A percentile compares a stretch with the other conserved stretches of the same genome.
These are phyloP conservation scores for Calonectria honghensis DNA, from an alignment of 2,329 filamentous ascomycete species.

Conservation along the genomic window DNA sequence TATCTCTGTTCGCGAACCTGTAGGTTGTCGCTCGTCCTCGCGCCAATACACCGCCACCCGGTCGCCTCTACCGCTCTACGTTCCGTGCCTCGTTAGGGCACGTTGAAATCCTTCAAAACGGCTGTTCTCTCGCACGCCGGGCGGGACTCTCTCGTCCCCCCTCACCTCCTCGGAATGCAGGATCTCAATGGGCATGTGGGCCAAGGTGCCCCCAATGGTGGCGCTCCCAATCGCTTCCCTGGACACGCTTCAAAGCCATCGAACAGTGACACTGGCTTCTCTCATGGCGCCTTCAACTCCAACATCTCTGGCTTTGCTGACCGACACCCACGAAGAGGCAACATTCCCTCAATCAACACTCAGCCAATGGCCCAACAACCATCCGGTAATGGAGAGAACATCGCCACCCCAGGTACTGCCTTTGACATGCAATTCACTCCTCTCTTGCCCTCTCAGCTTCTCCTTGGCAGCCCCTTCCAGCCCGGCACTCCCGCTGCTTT, in stretches of 20 bases:
- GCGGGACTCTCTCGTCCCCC: slow-evolving; percentile 91
- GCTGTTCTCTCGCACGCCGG: slow-evolving; percentile 85
- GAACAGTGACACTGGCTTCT: slow-evolving; percentile 91
- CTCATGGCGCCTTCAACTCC: slow-evolving; percentile 92
- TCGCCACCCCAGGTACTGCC: slow-evolving; percentile 89
- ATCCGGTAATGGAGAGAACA: slow-evolving; percentile 77
- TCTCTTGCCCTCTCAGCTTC: slow-evolving; percentile 92
- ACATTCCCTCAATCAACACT: slow-evolving; percentile 96
- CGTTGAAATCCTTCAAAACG: slow-evolving; percentile 82
- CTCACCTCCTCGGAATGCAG: slow-evolving; percentile 94
- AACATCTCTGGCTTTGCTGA: slow-evolving; percentile 91
- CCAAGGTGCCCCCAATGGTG: slow-evolving; percentile 57
- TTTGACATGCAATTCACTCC: slow-evolving; percentile 99
- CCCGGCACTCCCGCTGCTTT: slow-evolving; percentile 94
- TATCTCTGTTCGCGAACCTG: slow-evolving; percentile 11
- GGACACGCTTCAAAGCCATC: slow-evolving; percentile 87
- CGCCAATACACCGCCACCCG: slow-evolving; percentile 40
- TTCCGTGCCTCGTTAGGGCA: slow-evolving; percentile 62
- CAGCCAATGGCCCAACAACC: slow-evolving; percentile 73
- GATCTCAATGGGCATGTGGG: slow-evolving; percentile 81
- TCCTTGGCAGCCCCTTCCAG: slow-evolving; percentile 97
- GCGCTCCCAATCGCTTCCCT: slow-evolving; percentile 76
- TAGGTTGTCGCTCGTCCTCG: slow-evolving; percentile 41
- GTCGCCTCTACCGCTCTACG: slow-evolving; percentile 41
- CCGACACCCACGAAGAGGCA: slow-evolving; percentile 87